phyloP scores from a whole-genome alignment of 2,329 filamentous ascomycete genomes.

The Dryadomyces sulphureus region DNA sequence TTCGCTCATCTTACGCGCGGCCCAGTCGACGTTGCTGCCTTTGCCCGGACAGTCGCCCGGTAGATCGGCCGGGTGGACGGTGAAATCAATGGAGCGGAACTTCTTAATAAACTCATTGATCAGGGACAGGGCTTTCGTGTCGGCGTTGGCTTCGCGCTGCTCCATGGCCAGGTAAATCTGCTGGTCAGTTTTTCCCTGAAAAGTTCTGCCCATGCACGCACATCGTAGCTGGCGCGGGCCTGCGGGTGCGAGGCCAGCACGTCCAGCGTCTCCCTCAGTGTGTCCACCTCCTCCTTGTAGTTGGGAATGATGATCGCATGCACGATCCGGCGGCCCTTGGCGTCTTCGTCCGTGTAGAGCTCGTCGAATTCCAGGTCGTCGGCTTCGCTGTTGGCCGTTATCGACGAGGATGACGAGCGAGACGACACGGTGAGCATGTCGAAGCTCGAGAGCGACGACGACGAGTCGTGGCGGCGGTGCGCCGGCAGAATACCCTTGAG shows the following conservation, averaged over 20 bases:
- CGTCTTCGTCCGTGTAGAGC: slow-evolving; percentile 26
- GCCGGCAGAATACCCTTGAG: slow-evolving; percentile 7
- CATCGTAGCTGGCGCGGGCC: slow-evolving; percentile 51
- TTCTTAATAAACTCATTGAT: slow-evolving; percentile 48
- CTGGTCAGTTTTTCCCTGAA: background rate
- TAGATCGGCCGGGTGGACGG: slow-evolving; percentile 50
- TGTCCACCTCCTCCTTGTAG: slow-evolving; percentile 59
- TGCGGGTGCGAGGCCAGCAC: slow-evolving; percentile 53
- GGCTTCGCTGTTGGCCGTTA: slow-evolving; percentile 33
- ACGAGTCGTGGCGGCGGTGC: slow-evolving; percentile 34
- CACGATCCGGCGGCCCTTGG: slow-evolving; percentile 31
- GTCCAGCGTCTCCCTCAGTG: slow-evolving; percentile 51
- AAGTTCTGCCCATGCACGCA: slow-evolving; percentile 28
- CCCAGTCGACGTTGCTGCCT: slow-evolving; percentile 61
- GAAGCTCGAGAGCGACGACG: slow-evolving; percentile 39
- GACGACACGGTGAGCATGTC: slow-evolving; percentile 36
- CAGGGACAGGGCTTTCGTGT: slow-evolving; percentile 45
- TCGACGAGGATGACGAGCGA: slow-evolving; percentile 29
- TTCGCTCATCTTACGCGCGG: slow-evolving; percentile 48
- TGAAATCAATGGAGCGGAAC: slow-evolving; percentile 53
- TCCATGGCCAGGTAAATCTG: slow-evolving; percentile 64
- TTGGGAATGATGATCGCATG: slow-evolving; percentile 59
- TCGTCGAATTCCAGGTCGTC: slow-evolving; percentile 35
- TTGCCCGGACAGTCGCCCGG: slow-evolving; percentile 57
- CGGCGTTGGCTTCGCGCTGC: slow-evolving; percentile 45